Evolutionary conservation across 306 rosid species (phyloP), one percentile per base, ranked within the genome.

Genomic region (Trifolium pratense): DNA sequence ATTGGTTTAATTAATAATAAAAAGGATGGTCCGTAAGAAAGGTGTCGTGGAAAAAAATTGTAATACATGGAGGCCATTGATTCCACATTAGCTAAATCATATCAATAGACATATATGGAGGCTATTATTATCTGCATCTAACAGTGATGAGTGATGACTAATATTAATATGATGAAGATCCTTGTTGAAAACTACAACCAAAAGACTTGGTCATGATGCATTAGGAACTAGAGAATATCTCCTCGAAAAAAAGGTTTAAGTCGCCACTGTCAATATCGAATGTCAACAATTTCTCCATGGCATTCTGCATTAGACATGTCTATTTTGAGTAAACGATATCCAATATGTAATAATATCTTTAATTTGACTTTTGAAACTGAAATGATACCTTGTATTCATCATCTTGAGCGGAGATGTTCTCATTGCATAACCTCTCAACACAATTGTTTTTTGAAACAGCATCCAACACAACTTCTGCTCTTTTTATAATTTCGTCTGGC

Each of bases 391-490:
- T 80, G 84, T 77, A 89, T 79, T 85, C 83, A 68, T 76, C 80
- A 84, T 89, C 96, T 81, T 48, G 92, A 31, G 85, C 81, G 13
- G 85, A 80, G 80, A 91, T 69, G 40, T 80, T 89, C 77, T 88
- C 91, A 71, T 81, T 83, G 75, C 79, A 75, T 66, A 86, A 80
- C 68, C 95, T 84, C 77, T 87, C 92, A 37, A 89, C 82, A 37
- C 60, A 78, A 57, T 81, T 78, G 58, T 91, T 78, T 49, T 88
- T 81, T 70, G 80, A 83, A 71, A 83, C 76, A 21, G 89, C 84
- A 75, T 88, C 97, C 84, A 94, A 82, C 64, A 94, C 86, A 80
- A 61, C 80, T 51, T 88, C 87, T 73, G 98, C 97, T 84, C 98
- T 85, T 78, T 84, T 78, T 39, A 88, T 84, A 79, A 94, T 88